Percentiles rank a stretch among this genome's conserved stretches.
Evolutionary conservation across 2,329 filamentous ascomycete species (phyloP).

Genomic region (Stagonosporopsis rhizophila): DNA sequence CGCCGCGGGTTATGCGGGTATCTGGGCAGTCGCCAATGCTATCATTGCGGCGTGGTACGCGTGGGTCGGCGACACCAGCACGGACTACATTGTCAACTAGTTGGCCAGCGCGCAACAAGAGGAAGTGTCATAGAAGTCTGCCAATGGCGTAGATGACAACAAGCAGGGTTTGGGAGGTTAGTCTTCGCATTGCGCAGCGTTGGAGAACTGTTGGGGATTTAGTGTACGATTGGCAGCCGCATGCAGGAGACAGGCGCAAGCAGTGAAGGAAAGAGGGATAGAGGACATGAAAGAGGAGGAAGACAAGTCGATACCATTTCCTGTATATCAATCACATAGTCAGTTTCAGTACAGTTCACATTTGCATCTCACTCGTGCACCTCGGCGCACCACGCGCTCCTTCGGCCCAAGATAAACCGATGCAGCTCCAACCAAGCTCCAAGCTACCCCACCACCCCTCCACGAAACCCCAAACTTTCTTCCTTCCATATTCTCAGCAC

Average conservation of each 20-base stretch:
- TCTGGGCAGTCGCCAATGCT: conserved; percentile 74
- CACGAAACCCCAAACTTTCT: background rate
- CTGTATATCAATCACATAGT: conserved; percentile 9
- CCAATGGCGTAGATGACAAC: background rate
- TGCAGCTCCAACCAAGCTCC: conserved; percentile 1
- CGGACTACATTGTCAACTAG: conserved; percentile 27
- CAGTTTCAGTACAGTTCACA: background rate
- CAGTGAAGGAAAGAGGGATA: background rate
- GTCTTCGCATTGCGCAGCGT: background rate
- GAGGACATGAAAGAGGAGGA: background rate
- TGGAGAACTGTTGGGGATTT: background rate
- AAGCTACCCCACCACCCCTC: conserved; percentile 17
- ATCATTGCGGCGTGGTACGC: conserved; percentile 65
- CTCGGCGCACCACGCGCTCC: background rate
- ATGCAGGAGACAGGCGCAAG: background rate
- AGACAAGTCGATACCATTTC: conserved; percentile 14
- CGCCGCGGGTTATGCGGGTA: conserved; percentile 72
- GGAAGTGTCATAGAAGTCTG: background rate
- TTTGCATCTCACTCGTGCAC: background rate
- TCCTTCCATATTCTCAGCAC: background rate
- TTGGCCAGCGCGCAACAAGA: background rate
- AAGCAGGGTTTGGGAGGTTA: background rate
- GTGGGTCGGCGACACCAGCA: conserved; percentile 56
- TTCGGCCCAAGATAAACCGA: conserved; percentile 14
- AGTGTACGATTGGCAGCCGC: background rate